Base-by-base conservation (phyloP, 2,329 filamentous ascomycete genomes). In the Xylaria digitata region DNA sequence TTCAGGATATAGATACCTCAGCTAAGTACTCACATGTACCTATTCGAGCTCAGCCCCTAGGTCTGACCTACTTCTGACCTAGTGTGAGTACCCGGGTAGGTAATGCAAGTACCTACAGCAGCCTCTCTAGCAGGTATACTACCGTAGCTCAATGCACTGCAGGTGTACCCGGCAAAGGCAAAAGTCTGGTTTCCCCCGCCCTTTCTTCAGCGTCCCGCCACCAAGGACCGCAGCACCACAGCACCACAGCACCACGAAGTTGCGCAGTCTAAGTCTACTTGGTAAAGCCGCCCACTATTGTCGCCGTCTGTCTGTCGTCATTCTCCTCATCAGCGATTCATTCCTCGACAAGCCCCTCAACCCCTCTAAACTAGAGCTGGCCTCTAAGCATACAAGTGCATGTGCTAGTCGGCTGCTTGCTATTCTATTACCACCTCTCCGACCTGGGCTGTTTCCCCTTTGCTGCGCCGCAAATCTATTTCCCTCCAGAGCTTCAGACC, bases 231-330 rank as follows among this genome's bases (percentile, higher is more conserved):
- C n/a, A n/a, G n/a, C n/a, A n/a, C 30, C 30, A 42, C n/a, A 32
- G 26, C 8, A 61, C 57, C 45, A 26, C 17, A 21, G 19, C 5
- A 54, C 46, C 32, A n/a, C 17, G n/a, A 17, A 23, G 40, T 19
- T 42, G 19, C 50, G 50, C 37, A 43, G 17, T 46, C 52, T 30
- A 49, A 63, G 43, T 26, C 26, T 26, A 26, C 26, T 5, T 26
- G 26, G 26, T 59, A 54, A 40, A 55, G 32, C 55, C 43, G 67
- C 57, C 67, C 64, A 53, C 67, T 69, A 64, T 50, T 59, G 42
- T 50, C 50, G 52, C 49, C 60, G 55, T 66, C 62, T 54, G 21
- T 60, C 63, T 69, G 67, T 69, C 68, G 65, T 68, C 59, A 65
- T 68, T 61, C 46, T 65, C 62, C 65, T 67, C 61, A 46, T 68